Percentiles rank a stretch among this genome's conserved stretches.
phyloP scores from a whole-genome alignment of 1,284 basidiomycete species.

The Trichosporon inkin region DNA sequence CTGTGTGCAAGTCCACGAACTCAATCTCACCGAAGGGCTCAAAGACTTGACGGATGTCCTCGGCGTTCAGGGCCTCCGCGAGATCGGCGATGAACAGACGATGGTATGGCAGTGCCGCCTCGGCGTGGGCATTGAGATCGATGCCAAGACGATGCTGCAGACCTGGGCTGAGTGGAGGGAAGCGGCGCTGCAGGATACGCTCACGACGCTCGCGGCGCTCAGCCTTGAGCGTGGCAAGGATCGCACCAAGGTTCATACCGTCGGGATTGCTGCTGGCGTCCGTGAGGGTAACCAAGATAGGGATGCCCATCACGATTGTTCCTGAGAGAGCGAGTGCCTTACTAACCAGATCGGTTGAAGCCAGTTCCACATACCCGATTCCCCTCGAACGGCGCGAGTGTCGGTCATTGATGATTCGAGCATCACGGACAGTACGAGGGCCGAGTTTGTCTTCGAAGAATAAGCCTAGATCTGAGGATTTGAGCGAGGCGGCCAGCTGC shows the following conservation, averaged over 20 bases:
- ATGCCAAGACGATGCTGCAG: conserved; percentile 37
- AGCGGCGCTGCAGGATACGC: conserved; percentile 22
- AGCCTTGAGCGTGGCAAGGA: conserved; percentile 13
- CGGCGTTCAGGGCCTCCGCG: conserved; percentile 91
- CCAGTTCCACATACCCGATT: conserved; percentile 96
- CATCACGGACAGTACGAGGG: conserved; percentile 85
- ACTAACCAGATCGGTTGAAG: conserved; percentile 80
- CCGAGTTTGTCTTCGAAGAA: conserved; percentile 98
- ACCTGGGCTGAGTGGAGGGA: conserved; percentile 40
- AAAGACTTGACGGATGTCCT: conserved; percentile 96
- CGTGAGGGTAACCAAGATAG: conserved; percentile 91
- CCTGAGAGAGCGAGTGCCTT: conserved; percentile 76
- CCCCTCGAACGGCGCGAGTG: conserved; percentile 91
- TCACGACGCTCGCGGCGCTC: conserved; percentile 15
- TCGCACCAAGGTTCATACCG: conserved; percentile 36
- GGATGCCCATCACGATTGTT: conserved; percentile 94
- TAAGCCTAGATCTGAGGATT: conserved; percentile 90
- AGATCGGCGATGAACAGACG: conserved; percentile 95
- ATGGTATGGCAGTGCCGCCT: conserved; percentile 53
- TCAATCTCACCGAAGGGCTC: conserved; percentile 96
- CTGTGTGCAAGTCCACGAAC: conserved; percentile 95
- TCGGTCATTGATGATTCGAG: conserved; percentile 89
- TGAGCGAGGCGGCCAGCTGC: conserved; percentile 91
- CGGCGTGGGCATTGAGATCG: conserved; percentile 46
- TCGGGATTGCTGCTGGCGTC: conserved; percentile 89